These are phyloP conservation scores for Vitis hybrid DNA, from an alignment of 177 flowering plant genomes.

Conservation along the genomic window DNA sequence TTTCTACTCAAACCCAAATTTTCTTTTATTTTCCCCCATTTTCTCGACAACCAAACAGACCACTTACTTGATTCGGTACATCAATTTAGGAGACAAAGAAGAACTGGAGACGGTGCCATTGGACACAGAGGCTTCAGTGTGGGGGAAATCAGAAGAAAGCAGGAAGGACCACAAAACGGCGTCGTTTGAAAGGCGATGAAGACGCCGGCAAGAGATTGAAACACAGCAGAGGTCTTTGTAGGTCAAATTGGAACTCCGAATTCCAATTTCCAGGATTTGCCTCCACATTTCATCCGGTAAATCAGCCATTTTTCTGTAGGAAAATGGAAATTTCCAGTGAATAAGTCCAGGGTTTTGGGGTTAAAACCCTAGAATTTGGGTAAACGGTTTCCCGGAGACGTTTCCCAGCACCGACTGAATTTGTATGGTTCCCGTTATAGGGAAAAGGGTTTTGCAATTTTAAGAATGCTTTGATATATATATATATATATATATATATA, in stretches of 20 bases:
- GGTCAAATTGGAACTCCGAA: constrained; percentile 23
- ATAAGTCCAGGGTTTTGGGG: too few species aligned
- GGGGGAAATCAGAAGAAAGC: constrained; percentile 52
- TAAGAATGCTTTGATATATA: too few species aligned
- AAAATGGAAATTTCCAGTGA: too few species aligned
- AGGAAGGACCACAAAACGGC: constrained; percentile 54
- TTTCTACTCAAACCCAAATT: too few species aligned
- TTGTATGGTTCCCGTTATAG: too few species aligned
- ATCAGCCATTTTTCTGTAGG: constrained; percentile 19
- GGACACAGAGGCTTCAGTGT: constrained; percentile 10
- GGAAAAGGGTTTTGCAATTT: too few species aligned
- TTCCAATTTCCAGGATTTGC: constrained; percentile 51
- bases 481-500: too few species aligned
- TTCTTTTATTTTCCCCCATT: too few species aligned
- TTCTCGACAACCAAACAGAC: background rate
- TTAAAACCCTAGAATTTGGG: too few species aligned
- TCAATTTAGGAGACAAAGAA: constrained; percentile 17
- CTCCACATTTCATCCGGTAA: constrained; percentile 81
- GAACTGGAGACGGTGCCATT: constrained; percentile 6
- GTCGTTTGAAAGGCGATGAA: constrained; percentile 49
- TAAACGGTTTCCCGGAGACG: too few species aligned
- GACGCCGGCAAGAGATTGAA: constrained; percentile 57
- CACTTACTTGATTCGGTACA: constrained; percentile 46
- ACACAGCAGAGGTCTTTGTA: constrained; percentile 66
- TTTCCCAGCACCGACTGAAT: too few species aligned